Evolutionary conservation across 2,329 filamentous ascomycete genomes (phyloP), one percentile per base, ranked within the genome.

Genomic region (Gremmenia infestans): DNA sequence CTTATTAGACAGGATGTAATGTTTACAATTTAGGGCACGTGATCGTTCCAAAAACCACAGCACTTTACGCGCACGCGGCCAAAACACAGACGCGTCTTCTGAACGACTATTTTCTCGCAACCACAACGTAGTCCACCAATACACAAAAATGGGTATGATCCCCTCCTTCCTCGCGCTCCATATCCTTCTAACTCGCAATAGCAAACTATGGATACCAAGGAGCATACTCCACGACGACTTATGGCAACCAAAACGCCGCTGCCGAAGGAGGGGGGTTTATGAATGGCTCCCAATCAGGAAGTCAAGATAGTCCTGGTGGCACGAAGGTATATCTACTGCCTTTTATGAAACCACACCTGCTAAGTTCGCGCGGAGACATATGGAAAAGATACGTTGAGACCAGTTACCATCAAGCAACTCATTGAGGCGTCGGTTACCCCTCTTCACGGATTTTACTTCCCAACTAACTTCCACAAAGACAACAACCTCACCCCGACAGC

Each of bases 351-450:
- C 32, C 19, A n/a, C 36, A 46, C 28, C 15, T 54, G 35, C 48
- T 57, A 23, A 58, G 8, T 28, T 39, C 17, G 17, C 48, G 28
- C n/a, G 40, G 17, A 60, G 54, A 58, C 52, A 51, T 88, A 88
- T 71, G 80, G 81, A 64, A 89, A 95, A 73, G 91, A 97, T 67
- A 92, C 91, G 19, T 81, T 99, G 52, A 88, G 94, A 46, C 92
- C 94, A 1, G 89, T 97, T 48, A 99, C 94, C 11, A 90, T 97
- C 74, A 97, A 97, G 73, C 94, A 99, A 74, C 82, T 97, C 56
- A 78, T 92, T 68, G 90, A 95, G 61, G 89, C 91, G 61, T 65
- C 23, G 49, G 63, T 53, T 48, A 36, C 45, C 46, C 48, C 45
- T 46, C 46, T n/a, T 32, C 32, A 22, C 19, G 52, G 12, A 47